phyloP scores from a whole-genome alignment of 495 filamentous ascomycete species.

The Evernia prunastri region DNA sequence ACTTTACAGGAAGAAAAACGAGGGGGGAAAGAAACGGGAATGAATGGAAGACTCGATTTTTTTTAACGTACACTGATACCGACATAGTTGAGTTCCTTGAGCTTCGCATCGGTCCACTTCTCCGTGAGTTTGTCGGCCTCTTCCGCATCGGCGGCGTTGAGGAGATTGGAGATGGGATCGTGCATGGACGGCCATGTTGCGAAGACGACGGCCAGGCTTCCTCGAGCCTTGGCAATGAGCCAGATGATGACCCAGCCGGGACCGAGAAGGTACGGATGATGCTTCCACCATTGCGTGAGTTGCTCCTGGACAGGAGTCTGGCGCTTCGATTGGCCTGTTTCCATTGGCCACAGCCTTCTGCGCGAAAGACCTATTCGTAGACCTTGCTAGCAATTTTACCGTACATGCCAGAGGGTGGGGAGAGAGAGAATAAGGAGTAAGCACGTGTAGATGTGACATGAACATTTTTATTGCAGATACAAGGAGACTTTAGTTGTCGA shows the following conservation, averaged over 20 bases:
- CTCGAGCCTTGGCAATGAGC: neutral
- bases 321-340: neutral
- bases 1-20: no score
- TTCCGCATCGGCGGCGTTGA: constrained; percentile 11
- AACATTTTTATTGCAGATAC: neutral
- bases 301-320: neutral
- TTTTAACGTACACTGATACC: constrained; percentile 15
- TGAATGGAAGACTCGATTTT: neutral
- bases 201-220: neutral
- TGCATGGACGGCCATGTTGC: constrained; percentile 22
- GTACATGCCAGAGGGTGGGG: neutral
- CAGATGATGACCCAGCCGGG: constrained; percentile 1
- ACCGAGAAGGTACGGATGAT: constrained; percentile 7
- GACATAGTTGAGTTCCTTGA: constrained; percentile 19
- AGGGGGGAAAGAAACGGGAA: neutral
- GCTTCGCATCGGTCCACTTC: constrained; percentile 20
- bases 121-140: constrained; percentile 18
- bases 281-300: neutral
- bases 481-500: neutral
- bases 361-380: neutral
- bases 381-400: neutral
- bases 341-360: neutral
- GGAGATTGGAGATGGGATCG: constrained; percentile 17
- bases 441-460: neutral
- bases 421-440: neutral